A percentile compares a stretch with the other conserved stretches of the same genome.
Evolutionary conservation across 305 asterid species (phyloP).

Genomic region (Solanum aculeatissimum): DNA sequence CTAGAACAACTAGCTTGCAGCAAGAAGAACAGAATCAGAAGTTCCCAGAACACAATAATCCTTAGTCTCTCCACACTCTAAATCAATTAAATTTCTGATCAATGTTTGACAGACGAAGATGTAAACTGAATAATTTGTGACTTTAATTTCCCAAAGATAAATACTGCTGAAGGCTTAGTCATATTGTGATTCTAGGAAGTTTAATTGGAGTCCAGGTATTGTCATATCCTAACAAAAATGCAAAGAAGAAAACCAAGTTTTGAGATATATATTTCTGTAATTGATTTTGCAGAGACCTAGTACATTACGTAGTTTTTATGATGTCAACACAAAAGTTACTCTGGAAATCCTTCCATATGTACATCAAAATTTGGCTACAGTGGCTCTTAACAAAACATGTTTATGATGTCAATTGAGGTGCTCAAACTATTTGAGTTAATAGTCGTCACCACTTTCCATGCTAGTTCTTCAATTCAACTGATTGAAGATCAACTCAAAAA

Average conservation of each 20-base stretch:
- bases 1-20: neutral
- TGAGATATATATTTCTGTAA: neutral
- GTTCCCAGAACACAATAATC: neutral
- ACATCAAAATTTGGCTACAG: neutral
- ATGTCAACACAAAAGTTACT: neutral
- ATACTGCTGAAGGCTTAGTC: neutral
- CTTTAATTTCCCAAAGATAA: neutral
- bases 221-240: neutral
- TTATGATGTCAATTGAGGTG: neutral
- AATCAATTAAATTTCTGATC: neutral
- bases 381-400: neutral
- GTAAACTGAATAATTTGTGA: neutral
- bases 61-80: neutral
- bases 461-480: neutral
- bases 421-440: neutral
- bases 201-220: neutral
- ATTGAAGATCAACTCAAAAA: neutral
- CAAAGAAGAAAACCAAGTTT: neutral
- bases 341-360: neutral
- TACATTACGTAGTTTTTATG: neutral
- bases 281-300: neutral
- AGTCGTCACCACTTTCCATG: neutral
- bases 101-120: neutral
- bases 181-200: neutral
- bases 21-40: neutral